Percentiles rank a stretch among this genome's conserved stretches.
These are phyloP conservation scores for Perilla frutescens DNA, from an alignment of 257 asterid genomes.

Conservation along the genomic window DNA sequence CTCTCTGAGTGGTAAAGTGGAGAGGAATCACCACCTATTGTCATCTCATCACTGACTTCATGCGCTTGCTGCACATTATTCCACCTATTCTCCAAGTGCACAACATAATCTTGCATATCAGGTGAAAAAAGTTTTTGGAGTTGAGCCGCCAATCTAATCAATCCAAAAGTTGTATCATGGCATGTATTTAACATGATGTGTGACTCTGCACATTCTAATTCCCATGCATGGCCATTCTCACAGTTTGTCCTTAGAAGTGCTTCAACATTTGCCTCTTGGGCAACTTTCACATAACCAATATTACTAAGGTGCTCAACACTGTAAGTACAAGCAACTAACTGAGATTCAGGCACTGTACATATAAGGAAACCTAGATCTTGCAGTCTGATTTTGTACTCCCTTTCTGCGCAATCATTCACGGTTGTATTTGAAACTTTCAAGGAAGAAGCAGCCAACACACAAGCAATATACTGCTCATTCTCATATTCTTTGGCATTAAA, in stretches of 20 bases:
- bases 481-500: slow-evolving; percentile 39
- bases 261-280: slow-evolving; percentile 76
- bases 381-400: slow-evolving; percentile 64
- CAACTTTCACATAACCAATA: slow-evolving; percentile 88
- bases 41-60: slow-evolving; percentile 47
- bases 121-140: slow-evolving; percentile 90
- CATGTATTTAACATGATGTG: slow-evolving; percentile 74
- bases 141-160: slow-evolving; percentile 75
- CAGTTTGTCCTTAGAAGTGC: slow-evolving; percentile 66
- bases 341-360: slow-evolving; percentile 51
- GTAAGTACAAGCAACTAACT: slow-evolving; percentile 47
- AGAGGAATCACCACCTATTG: slow-evolving; percentile 45
- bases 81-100: slow-evolving; percentile 98
- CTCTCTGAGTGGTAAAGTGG: slow-evolving; percentile 49
- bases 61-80: slow-evolving; percentile 64
- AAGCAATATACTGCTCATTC: slow-evolving; percentile 61
- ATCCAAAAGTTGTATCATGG: slow-evolving; percentile 77
- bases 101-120: slow-evolving; percentile 77
- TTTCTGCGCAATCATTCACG: slow-evolving; percentile 48
- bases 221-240: slow-evolving; percentile 72
- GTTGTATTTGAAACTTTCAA: slow-evolving; percentile 65
- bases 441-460: slow-evolving; percentile 88
- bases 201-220: slow-evolving; percentile 75
- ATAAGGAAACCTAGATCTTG: slow-evolving; percentile 90
- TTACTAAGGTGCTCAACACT: slow-evolving; percentile 69